Evolutionary conservation across 1,284 basidiomycete genomes (phyloP).

Genomic region (Ganoderma resinaceum): DNA sequence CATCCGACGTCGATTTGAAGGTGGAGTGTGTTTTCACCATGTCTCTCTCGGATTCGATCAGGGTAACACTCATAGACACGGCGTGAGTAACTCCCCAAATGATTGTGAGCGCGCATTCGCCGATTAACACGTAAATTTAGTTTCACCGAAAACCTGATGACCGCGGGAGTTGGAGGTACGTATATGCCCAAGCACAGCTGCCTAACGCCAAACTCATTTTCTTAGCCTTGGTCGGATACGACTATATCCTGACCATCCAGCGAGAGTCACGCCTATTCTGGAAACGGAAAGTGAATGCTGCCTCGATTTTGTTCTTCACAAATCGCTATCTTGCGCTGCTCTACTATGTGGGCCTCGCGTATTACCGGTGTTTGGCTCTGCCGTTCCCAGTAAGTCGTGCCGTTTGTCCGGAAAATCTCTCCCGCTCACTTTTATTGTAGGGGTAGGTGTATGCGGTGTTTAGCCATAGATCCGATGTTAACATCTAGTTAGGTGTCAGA

Average conservation of each 20-base stretch:
- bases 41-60: neutral
- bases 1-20: neutral
- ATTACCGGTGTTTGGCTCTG: neutral
- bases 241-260: slow-evolving; percentile 15
- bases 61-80: neutral
- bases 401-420: too few relatives aligned
- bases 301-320: slow-evolving; percentile 9
- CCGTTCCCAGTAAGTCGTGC: neutral
- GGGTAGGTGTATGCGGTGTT: neutral
- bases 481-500: neutral
- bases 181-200: too few relatives aligned
- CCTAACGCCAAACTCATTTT: neutral
- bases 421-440: neutral
- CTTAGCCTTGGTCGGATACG: slow-evolving; percentile 9
- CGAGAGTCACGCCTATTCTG: slow-evolving; percentile 16
- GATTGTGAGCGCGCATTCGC: too few relatives aligned
- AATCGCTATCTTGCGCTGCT: slow-evolving; percentile 8
- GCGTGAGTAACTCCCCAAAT: neutral
- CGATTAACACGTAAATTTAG: neutral
- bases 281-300: slow-evolving; percentile 4
- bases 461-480: too few relatives aligned
- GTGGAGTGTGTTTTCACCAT: neutral
- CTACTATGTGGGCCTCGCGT: neutral
- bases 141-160: neutral
- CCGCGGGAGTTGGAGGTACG: neutral